A percentile compares a stretch with the other conserved stretches of the same genome.
Conservation (phyloP, 1,139 yeast species). For the Kurtzmaniella natalensis region DNA sequence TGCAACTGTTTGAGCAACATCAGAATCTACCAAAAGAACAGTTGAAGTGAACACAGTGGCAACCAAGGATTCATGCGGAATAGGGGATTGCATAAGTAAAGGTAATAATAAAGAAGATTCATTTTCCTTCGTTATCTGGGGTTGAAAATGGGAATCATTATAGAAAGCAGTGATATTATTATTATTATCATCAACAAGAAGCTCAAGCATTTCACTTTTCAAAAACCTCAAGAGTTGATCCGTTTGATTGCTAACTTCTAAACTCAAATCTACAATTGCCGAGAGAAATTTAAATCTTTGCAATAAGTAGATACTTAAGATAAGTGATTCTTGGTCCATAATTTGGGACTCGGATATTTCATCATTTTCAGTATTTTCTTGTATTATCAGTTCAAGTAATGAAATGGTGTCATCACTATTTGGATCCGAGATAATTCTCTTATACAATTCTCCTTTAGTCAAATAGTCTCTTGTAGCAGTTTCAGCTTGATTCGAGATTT, state of each 20-base stretch:
- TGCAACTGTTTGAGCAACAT: background rate
- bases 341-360: too few species aligned
- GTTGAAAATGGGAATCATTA: too few species aligned
- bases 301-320: background rate
- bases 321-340: background rate
- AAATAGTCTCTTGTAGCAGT: constrained; percentile 1
- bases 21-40: constrained; percentile 5
- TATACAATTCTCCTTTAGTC: constrained; percentile 11
- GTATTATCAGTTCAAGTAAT: background rate
- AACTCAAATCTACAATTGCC: constrained; percentile 2
- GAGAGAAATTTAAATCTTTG: constrained; percentile 1
- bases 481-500: constrained; percentile 4
- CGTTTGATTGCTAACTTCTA: constrained; percentile 1
- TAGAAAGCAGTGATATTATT: constrained; percentile 1
- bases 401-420: constrained; percentile 9
- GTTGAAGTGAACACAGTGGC: background rate
- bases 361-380: background rate
- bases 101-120: constrained; percentile 26
- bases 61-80: constrained; percentile 1
- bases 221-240: constrained; percentile 17
- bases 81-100: constrained; percentile 18
- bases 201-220: constrained; percentile 24
- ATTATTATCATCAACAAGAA: constrained; percentile 20
- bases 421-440: constrained; percentile 8
- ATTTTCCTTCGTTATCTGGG: constrained; percentile 19